Evolutionary conservation across 495 filamentous ascomycete genomes (phyloP), one percentile per base, ranked within the genome.

Genomic region (Chlorociboria aeruginascens): DNA sequence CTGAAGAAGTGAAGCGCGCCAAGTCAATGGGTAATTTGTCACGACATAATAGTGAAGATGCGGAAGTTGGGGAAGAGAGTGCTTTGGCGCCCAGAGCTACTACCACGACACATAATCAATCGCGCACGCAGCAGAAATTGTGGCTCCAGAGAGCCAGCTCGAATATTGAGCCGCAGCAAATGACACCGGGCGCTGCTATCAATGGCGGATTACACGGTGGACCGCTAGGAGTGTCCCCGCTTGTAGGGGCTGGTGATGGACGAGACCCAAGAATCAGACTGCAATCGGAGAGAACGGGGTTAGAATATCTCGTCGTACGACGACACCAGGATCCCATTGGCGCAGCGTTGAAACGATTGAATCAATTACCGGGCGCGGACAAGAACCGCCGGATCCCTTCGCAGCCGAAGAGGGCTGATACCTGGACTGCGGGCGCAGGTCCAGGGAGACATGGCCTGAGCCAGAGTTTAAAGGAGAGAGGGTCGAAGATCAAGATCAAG

Each of bases 41-140:
- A 3, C 49, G 58, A n/a, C 41, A 40, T 14, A 44, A 55, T 20
- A 60, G 58, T 31, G 64, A 67, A 16, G 63, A 65, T 25, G 20
- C 9, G 64, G 40, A 44, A 9, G 42, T 34, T 17, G 29, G 66
- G 36, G 67, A 68, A 11, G 62, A 66, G 12, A 65, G 63, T 41
- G 57, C 61, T 16, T 49, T 70, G 8, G 61, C 57, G 14, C 64
- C 66, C 2, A 57, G 63, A 17, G 62, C 57, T 16, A 51, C 51
- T 8, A 57, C 52, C 10, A 53, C 55, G 13, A 69, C 69, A 4
- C 64, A 70, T 0, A 73, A 76, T 29, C 68, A 74, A 49, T 81
- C 75, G 46, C 68, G 81, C 16, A 83, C 78, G 6, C 81, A 85
- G 59, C 81, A 85, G 55, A 85, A 85, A 49, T 64, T 85, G 10